These are phyloP conservation scores for Xylaria sp. DNA, from an alignment of 2,329 filamentous ascomycete species.

Conservation along the genomic window DNA sequence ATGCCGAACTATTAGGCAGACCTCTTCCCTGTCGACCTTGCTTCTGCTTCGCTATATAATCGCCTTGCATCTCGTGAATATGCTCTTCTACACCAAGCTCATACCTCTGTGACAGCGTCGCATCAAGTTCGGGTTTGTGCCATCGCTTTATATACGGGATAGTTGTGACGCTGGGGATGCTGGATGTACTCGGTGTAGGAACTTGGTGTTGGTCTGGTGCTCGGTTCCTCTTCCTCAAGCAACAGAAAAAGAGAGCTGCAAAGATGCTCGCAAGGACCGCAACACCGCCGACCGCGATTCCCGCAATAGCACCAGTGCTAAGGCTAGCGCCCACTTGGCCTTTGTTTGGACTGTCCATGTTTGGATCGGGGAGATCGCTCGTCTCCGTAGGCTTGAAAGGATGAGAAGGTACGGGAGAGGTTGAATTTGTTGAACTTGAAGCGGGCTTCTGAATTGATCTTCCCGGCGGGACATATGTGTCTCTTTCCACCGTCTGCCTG, in stretches of 20 bases:
- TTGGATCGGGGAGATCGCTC: neutral
- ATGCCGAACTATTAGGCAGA: neutral
- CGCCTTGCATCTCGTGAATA: conserved; percentile 22
- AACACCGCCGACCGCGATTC: conserved; percentile 25
- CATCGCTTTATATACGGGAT: neutral
- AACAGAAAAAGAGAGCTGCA: conserved; percentile 3
- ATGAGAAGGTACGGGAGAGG: neutral
- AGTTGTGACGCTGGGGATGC: neutral
- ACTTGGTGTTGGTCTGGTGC: neutral
- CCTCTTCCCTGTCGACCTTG: neutral
- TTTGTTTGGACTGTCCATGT: neutral
- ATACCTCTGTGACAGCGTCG: conserved; percentile 7
- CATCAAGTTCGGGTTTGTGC: conserved; percentile 24
- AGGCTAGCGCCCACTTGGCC: neutral
- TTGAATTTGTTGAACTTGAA: neutral
- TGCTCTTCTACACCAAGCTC: conserved; percentile 20
- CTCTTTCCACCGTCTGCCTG: conserved; percentile 33
- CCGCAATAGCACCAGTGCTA: conserved; percentile 14
- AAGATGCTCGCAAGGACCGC: neutral
- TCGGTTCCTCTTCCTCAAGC: conserved; percentile 6
- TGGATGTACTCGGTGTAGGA: conserved; percentile 1
- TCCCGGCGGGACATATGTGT: conserved; percentile 18
- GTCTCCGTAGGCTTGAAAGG: neutral
- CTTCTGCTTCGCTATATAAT: neutral
- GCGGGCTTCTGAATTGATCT: neutral